A percentile compares a stretch with the other conserved stretches of the same genome.
Conservation (phyloP, 2,329 filamentous ascomycete species). For the Chrysosphaeria jannelii region DNA sequence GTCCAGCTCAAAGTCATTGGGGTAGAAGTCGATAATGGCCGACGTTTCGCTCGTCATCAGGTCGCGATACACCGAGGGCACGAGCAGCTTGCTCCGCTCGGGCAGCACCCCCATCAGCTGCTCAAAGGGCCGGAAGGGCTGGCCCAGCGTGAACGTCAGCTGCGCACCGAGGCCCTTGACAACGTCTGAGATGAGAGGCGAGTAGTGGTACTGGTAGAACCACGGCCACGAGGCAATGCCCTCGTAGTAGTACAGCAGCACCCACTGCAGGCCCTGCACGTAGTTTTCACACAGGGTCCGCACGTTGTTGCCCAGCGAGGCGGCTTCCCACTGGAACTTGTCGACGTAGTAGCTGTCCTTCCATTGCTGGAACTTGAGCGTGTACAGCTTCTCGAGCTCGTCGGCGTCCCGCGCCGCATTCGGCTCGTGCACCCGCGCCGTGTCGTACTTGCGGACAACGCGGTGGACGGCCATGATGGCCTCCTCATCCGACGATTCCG, state of each 20-base stretch:
- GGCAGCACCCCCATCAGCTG: constrained; percentile 96
- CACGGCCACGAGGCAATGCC: constrained; percentile 96
- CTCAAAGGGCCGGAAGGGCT: constrained; percentile 83
- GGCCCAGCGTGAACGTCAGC: constrained; percentile 75
- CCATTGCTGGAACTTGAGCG: constrained; percentile 73
- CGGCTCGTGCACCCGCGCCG: constrained; percentile 56
- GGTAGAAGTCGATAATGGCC: constrained; percentile 94
- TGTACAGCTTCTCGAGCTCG: constrained; percentile 58
- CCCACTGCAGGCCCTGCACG: constrained; percentile 92
- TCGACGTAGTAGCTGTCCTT: constrained; percentile 78
- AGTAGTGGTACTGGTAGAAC: constrained; percentile 93
- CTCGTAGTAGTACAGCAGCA: constrained; percentile 90
- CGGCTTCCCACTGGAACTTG: constrained; percentile 67
- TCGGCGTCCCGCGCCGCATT: constrained; percentile 33
- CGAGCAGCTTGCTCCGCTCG: constrained; percentile 90
- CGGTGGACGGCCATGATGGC: constrained; percentile 56
- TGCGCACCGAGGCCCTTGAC: constrained; percentile 63
- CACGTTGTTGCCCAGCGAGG: constrained; percentile 47
- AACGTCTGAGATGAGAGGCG: constrained; percentile 80
- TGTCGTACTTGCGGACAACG: constrained; percentile 73
- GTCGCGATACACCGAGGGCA: constrained; percentile 60
- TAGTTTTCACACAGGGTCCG: constrained; percentile 77
- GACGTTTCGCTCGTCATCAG: constrained; percentile 79
- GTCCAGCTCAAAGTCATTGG: constrained; percentile 82
- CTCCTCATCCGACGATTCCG: constrained; percentile 15